Base-by-base conservation (phyloP, 305 asterid species). In the Fraxinus xanthoxyloides region DNA sequence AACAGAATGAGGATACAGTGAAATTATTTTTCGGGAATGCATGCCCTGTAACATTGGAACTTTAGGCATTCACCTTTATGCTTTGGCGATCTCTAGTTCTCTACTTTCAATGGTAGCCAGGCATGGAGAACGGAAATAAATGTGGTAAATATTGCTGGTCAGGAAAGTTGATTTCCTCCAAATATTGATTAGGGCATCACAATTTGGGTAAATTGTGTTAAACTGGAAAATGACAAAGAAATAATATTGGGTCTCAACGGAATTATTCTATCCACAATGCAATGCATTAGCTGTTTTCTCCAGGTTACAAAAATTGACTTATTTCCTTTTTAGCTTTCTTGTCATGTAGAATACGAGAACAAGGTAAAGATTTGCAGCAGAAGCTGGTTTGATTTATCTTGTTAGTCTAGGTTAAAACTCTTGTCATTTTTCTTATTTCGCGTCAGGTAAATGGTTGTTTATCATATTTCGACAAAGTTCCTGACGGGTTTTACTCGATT, bases 381-480 rank as follows among this genome's bases (percentile, higher is more conserved):
- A 70, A 76, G 38, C 36, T 78, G 82, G 23, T 79, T 80, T 70
- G 75, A 36, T 51, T 32, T 77, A 7, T 82, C 61, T 67, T 1
- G 65, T 59, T 61, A 72, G 56, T 76, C 67, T 36, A 10, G 46
- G 46, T 72, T 17, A 34, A 69, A 72, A 69, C 75, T 28, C 5
- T 43, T 72, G 9, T 32, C 48, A n/a, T 72, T 32, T 32, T 32
- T 26, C 23, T 34, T 34, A 32, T 34, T 32, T 72, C 34, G 48
- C 43, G 38, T 85, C 93, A 97, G 99, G 97, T 92, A 85, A 97
- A 91, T 91, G 97, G 98, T 72, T 91, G 97, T 86, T 86, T 95
- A 77, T 97, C 99, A 32, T 97, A 95, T 89, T 95, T 83, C 38
- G 97, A 95, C 89, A 89, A 89, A 85, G 82, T 95, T 72, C 95